Base-by-base conservation (phyloP, 805 yeast species). In the Pichia ethanolica region DNA sequence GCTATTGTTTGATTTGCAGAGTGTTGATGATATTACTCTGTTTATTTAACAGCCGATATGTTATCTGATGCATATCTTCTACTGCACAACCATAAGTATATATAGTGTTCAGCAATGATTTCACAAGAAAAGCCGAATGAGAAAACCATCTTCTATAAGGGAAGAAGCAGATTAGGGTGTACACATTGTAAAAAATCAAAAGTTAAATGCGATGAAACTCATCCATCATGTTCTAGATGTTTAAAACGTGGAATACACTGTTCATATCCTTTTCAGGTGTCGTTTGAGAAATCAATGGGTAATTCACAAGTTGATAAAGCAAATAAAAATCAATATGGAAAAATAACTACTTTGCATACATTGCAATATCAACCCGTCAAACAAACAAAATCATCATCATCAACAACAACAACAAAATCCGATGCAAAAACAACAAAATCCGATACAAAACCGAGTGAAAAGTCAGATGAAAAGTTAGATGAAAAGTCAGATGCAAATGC, bases 141-240 rank as follows among this genome's bases (percentile, higher is more conserved):
- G n/a, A n/a, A 28, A 62, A 59, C 44, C 9, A 3, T 30, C 32
- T 7, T 30, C 9, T 30, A 7, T 9, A 37, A 12, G 35, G n/a
- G 38, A 9, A 49, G 51, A 11, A 50, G 51, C n/a, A 35, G 48
- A 14, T 13, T 36, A 9, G 53, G 53, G 10, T 50, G 53, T 32
- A 35, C 38, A n/a, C 30, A 20, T 28, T 50, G 63, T 35, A 56
- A 59, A 25, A 59, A 56, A 35, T 48, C 61, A 39, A 51, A 55
- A 27, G 48, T 59, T 28, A 59, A 59, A 45, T 59, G 63, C 42
- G 59, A 56, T 48, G 63, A 57, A 28, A 28, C 34, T 1, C 56
- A 53, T 32, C 63, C 63, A 10, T 34, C 43, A 5, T 59, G 63
- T 35, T 26, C 42, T 7, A 37, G 51, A 28, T 59, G 63, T 36